phyloP scores from a whole-genome alignment of 2,329 filamentous ascomycete species.

The Colletotrichum shisoi region DNA sequence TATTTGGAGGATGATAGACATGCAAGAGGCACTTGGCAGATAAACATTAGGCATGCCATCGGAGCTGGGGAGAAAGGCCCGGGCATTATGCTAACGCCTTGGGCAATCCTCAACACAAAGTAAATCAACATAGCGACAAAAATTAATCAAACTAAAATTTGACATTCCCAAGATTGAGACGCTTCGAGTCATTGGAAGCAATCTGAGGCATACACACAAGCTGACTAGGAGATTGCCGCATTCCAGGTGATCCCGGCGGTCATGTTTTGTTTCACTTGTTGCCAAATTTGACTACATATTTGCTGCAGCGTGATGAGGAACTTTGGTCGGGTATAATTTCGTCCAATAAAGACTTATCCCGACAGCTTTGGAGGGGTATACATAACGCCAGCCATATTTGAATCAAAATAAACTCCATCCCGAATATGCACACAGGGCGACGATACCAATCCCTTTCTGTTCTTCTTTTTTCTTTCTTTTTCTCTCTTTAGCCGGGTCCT shows the following conservation, averaged over 20 bases:
- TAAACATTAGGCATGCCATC: neutral
- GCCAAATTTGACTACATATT: neutral
- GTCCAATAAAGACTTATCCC: neutral
- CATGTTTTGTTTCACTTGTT: neutral
- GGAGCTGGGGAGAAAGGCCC: slow-evolving; percentile 2
- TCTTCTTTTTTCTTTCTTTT: too few relatives aligned
- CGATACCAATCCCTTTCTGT: neutral
- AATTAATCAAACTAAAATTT: slow-evolving; percentile 12
- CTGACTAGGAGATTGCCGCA: neutral
- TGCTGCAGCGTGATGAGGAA: neutral
- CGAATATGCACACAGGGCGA: neutral
- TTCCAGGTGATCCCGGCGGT: slow-evolving; percentile 5
- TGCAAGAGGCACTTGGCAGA: slow-evolving; percentile 13
- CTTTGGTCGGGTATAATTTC: neutral
- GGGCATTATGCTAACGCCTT: slow-evolving; percentile 2
- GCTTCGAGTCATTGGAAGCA: neutral
- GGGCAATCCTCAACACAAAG: slow-evolving; percentile 12
- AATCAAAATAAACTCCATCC: slow-evolving; percentile 7
- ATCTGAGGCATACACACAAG: neutral
- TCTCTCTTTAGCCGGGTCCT: slow-evolving; percentile 59
- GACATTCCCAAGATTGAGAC: slow-evolving; percentile 4
- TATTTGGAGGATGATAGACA: slow-evolving; percentile 15
- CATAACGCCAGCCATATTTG: slow-evolving; percentile 1
- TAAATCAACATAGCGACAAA: slow-evolving; percentile 5
- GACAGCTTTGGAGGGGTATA: neutral